phyloP scores from a whole-genome alignment of 192 early-diverging fungal genomes.

The Dispira simplex region DNA sequence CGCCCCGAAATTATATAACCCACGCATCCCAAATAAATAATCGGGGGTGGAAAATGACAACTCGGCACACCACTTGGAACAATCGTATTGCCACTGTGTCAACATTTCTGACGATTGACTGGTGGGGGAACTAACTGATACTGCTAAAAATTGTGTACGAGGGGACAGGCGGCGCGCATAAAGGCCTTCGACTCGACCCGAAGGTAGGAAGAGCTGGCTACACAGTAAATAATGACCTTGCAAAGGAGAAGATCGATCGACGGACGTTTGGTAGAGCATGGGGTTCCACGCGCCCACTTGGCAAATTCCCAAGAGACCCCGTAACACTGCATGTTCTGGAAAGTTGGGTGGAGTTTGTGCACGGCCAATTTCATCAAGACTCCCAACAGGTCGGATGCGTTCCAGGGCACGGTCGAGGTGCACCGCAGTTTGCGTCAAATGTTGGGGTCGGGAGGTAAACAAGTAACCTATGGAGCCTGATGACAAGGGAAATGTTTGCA shows the following conservation, averaged over 20 bases:
- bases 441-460: conserved; percentile 2
- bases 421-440: neutral
- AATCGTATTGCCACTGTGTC: conserved; percentile 53
- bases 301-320: conserved; percentile 1
- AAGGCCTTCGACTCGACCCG: conserved; percentile 3
- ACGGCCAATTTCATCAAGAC: too few relatives aligned
- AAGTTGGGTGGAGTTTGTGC: too few relatives aligned
- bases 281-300: conserved; percentile 10
- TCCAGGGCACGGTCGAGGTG: neutral
- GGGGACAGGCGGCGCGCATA: neutral
- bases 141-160: conserved; percentile 7
- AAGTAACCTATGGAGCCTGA: conserved; percentile 8
- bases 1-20: conserved; percentile 58
- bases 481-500: conserved; percentile 8
- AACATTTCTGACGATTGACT: conserved; percentile 22
- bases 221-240: conserved; percentile 9
- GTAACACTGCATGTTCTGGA: neutral
- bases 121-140: neutral
- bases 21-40: conserved; percentile 62
- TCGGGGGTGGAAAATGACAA: conserved; percentile 59
- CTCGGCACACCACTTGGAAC: conserved; percentile 58
- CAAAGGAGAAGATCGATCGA: neutral
- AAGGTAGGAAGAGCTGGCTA: neutral
- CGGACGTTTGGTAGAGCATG: neutral
- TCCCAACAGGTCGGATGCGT: too few relatives aligned